Conservation (phyloP, 2,329 filamentous ascomycete species). For the Pleoardoris graminearum region DNA sequence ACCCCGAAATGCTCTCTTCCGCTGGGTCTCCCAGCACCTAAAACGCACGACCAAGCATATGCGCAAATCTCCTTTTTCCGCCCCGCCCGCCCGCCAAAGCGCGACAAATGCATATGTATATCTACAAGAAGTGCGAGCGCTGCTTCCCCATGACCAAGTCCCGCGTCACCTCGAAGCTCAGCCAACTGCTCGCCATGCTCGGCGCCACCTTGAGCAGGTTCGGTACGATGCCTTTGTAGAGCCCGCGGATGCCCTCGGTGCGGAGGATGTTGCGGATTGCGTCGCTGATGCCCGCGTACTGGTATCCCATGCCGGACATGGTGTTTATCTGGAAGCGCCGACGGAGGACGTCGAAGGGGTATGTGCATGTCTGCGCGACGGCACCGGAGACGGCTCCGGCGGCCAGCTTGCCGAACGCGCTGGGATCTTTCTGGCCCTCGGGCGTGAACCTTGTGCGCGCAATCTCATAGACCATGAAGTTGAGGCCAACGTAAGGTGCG, state of each 20-base stretch:
- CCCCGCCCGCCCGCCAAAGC: neutral
- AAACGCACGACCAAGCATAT: too few species aligned
- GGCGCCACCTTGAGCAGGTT: constrained; percentile 97
- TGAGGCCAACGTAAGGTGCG: constrained; percentile 93
- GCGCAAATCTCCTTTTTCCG: neutral
- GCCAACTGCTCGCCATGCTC: constrained; percentile 98
- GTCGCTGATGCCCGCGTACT: constrained; percentile 85
- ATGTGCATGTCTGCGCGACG: constrained; percentile 95
- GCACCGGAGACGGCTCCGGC: constrained; percentile 95
- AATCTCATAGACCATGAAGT: constrained; percentile 98
- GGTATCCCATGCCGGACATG: constrained; percentile 97
- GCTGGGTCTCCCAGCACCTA: neutral
- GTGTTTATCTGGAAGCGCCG: constrained; percentile 98
- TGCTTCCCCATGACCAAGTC: constrained; percentile 71
- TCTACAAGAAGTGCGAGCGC: constrained; percentile 38
- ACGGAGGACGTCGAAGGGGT: constrained; percentile 93
- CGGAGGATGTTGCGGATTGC: constrained; percentile 79
- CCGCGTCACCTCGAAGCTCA: constrained; percentile 92
- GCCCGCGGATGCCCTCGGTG: constrained; percentile 79
- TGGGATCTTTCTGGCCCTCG: constrained; percentile 84
- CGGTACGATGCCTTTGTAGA: constrained; percentile 95
- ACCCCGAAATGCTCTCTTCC: too few species aligned
- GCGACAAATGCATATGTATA: neutral
- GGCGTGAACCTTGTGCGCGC: constrained; percentile 82
- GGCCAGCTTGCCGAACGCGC: constrained; percentile 75